A percentile compares a stretch with the other conserved stretches of the same genome.
Conservation (phyloP, 495 filamentous ascomycete species). For the Margaritispora aquatica region DNA sequence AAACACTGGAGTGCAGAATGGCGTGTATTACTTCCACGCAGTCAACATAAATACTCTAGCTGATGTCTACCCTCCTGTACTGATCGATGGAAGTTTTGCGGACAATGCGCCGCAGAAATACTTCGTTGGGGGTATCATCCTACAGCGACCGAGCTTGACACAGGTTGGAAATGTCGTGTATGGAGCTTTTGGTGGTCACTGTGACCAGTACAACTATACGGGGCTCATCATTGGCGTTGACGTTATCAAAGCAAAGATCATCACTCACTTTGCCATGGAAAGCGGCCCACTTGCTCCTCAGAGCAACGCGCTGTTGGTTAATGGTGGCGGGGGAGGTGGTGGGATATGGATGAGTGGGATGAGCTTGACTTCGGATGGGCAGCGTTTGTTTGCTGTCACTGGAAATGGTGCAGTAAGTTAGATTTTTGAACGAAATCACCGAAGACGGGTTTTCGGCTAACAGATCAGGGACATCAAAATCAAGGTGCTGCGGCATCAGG, state of each 20-base stretch:
- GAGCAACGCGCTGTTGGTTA: slow-evolving; percentile 20
- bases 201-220: slow-evolving; percentile 41
- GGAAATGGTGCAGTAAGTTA: slow-evolving; percentile 16
- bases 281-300: slow-evolving; percentile 25
- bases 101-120: slow-evolving; percentile 29
- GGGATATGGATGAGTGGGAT: slow-evolving; percentile 42
- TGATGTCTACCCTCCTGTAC: slow-evolving; percentile 32
- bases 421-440: not conserved
- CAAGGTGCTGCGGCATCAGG: too few species aligned
- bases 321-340: slow-evolving; percentile 29
- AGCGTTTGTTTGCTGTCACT: slow-evolving; percentile 35
- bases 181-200: slow-evolving; percentile 38
- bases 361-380: slow-evolving; percentile 33
- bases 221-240: slow-evolving; percentile 27
- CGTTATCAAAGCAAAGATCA: slow-evolving; percentile 3
- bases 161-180: slow-evolving; percentile 28
- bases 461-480: slow-evolving; percentile 25
- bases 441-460: not conserved
- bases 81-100: slow-evolving; percentile 32
- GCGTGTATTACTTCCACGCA: slow-evolving; percentile 32
- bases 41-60: slow-evolving; percentile 29
- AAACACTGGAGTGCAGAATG: slow-evolving; percentile 7
- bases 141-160: slow-evolving; percentile 34
- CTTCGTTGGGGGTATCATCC: slow-evolving; percentile 35
- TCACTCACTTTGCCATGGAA: slow-evolving; percentile 30